These are phyloP conservation scores for Citropsis articulata DNA, from an alignment of 345 rosid species.

Conservation along the genomic window DNA sequence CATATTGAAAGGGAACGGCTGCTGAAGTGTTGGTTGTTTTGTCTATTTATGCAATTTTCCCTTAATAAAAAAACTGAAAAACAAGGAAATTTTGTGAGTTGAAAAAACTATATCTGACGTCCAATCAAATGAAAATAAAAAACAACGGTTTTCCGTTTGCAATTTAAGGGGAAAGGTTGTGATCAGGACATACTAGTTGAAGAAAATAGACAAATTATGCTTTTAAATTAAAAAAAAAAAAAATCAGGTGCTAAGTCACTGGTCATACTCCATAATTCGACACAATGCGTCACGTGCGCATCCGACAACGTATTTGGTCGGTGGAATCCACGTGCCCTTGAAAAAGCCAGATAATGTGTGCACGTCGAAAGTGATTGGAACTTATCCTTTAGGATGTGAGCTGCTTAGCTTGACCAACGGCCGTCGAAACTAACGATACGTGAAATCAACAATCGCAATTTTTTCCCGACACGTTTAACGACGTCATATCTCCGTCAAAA, in stretches of 20 bases:
- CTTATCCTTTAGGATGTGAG: not conserved
- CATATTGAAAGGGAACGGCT: too few relatives aligned
- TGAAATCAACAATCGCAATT: not conserved
- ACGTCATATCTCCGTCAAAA: not conserved
- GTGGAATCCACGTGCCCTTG: not conserved
- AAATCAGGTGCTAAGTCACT: not conserved
- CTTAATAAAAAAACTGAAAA: too few relatives aligned
- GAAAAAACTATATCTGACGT: too few relatives aligned
- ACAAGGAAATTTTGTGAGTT: too few relatives aligned
- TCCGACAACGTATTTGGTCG: not conserved
- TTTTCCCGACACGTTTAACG: not conserved
- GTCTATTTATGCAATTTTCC: too few relatives aligned
- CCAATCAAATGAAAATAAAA: too few relatives aligned
- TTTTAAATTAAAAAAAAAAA: too few relatives aligned
- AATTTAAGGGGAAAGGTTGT: too few relatives aligned
- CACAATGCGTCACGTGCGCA: not conserved
- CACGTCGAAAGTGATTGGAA: not conserved
- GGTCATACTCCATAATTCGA: too few relatives aligned
- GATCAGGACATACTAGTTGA: not conserved
- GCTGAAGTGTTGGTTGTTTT: too few relatives aligned
- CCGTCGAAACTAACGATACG: not conserved
- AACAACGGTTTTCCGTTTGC: too few relatives aligned
- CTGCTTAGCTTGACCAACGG: not conserved
- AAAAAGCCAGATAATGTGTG: not conserved
- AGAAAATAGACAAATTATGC: not conserved